Conservation (phyloP, 2,329 filamentous ascomycete genomes). For the Nectriaceae sp. region DNA sequence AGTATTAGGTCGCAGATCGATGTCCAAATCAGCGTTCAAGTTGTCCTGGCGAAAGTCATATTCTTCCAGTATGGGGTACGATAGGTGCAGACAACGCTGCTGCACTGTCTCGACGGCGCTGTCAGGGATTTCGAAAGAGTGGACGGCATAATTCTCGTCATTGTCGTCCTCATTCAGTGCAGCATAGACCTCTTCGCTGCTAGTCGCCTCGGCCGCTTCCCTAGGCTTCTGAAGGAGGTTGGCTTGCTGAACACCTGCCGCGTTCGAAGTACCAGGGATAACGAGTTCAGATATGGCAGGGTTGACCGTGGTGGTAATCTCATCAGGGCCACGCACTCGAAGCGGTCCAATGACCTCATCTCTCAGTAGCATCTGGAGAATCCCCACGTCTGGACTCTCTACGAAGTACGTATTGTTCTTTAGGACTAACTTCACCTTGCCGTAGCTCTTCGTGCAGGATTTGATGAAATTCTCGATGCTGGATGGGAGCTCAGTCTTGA, state of each 20-base stretch:
- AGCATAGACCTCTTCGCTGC: background rate
- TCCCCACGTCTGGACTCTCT: constrained; percentile 77
- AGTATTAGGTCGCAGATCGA: constrained; percentile 79
- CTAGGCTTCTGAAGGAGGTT: constrained; percentile 12
- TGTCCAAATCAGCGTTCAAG: constrained; percentile 80
- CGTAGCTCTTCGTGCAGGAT: constrained; percentile 78
- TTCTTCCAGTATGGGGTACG: constrained; percentile 82
- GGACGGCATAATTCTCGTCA: constrained; percentile 74
- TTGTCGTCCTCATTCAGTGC: constrained; percentile 64
- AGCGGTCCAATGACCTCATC: constrained; percentile 76
- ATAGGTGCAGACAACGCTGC: constrained; percentile 77
- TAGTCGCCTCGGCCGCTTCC: background rate
- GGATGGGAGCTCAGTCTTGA: constrained; percentile 77
- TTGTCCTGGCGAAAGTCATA: constrained; percentile 91
- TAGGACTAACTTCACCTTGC: constrained; percentile 86
- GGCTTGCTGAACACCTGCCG: constrained; percentile 78
- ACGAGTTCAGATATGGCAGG: constrained; percentile 78
- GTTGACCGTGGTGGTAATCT: constrained; percentile 71
- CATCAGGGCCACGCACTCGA: constrained; percentile 64
- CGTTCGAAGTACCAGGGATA: constrained; percentile 86
- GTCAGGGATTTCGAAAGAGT: constrained; percentile 79
- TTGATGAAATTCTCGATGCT: constrained; percentile 70
- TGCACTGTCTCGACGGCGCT: constrained; percentile 76
- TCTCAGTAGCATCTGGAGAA: constrained; percentile 75
- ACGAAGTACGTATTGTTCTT: constrained; percentile 88